Percentiles rank a stretch among this genome's conserved stretches.
These are phyloP conservation scores for Warburgia ugandensis DNA, from an alignment of 164 flowering plant species.

Conservation along the genomic window DNA sequence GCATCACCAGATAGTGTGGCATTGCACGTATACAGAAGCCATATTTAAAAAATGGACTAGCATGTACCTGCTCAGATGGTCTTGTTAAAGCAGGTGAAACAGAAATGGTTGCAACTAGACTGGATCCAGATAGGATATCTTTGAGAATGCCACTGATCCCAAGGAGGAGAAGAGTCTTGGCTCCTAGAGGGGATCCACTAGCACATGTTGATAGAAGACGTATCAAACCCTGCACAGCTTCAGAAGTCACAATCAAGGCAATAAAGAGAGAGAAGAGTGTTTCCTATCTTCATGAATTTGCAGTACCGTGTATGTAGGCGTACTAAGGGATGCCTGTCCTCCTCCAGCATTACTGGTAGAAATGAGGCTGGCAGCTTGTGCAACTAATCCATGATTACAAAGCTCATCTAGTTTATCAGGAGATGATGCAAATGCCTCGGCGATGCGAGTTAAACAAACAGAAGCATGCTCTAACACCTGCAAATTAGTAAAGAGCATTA, in stretches of 20 bases:
- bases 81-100: conserved; percentile 89
- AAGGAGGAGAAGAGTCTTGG: conserved; percentile 83
- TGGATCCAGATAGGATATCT: conserved; percentile 83
- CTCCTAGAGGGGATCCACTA: conserved; percentile 82
- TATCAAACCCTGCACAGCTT: conserved; percentile 70
- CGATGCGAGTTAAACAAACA: conserved; percentile 90
- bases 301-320: conserved; percentile 88
- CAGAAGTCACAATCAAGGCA: conserved; percentile 16
- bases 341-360: conserved; percentile 84
- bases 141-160: conserved; percentile 97
- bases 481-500: conserved; percentile 3
- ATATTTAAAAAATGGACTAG: not conserved
- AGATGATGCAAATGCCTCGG: conserved; percentile 88
- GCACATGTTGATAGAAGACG: conserved; percentile 93
- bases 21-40: not conserved
- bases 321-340: conserved; percentile 90
- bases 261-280: not conserved
- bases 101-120: conserved; percentile 60
- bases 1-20: not conserved
- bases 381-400: conserved; percentile 91
- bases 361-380: conserved; percentile 86
- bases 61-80: conserved; percentile 88
- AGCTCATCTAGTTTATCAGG: conserved; percentile 89
- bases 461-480: conserved; percentile 98
- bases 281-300: conserved; percentile 1